phyloP scores from a whole-genome alignment of 768 basidiomycete species.

The Vararia minispora region DNA sequence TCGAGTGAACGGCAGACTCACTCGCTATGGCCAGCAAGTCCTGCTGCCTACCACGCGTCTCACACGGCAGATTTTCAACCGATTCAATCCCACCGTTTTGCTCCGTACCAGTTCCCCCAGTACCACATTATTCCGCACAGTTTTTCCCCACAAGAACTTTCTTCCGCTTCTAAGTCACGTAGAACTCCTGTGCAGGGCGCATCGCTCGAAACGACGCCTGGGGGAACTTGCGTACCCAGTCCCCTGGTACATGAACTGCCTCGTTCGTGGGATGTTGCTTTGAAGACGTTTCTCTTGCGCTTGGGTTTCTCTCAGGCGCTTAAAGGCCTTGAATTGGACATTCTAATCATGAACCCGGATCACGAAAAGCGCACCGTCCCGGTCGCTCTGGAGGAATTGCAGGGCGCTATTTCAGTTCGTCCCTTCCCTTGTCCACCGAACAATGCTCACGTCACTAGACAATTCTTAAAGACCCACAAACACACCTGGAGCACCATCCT shows the following conservation, averaged over 20 bases:
- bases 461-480: conserved; percentile 20
- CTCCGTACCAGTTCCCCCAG: no score
- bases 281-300: conserved; percentile 12
- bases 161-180: no score
- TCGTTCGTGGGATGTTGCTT: conserved; percentile 13
- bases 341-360: conserved; percentile 19
- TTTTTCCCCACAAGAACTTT: no score
- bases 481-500: conserved; percentile 18
- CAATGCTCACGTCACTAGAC: conserved; percentile 4
- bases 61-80: no score
- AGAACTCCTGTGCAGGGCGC: no score
- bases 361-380: conserved; percentile 16
- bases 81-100: no score
- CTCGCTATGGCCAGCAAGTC: no score
- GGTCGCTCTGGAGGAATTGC: conserved; percentile 15
- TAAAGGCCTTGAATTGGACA: conserved; percentile 18
- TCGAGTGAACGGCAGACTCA: no score
- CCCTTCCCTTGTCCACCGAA: conserved; percentile 2
- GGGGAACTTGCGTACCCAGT: conserved; percentile 5
- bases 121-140: no score
- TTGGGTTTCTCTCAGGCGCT: conserved; percentile 17
- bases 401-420: conserved; percentile 15
- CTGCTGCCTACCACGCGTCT: no score
- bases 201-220: no score
- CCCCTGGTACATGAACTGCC: conserved; percentile 10